phyloP scores from a whole-genome alignment of 2,329 filamentous ascomycete genomes.

The Chalaropsis thielavioides region DNA sequence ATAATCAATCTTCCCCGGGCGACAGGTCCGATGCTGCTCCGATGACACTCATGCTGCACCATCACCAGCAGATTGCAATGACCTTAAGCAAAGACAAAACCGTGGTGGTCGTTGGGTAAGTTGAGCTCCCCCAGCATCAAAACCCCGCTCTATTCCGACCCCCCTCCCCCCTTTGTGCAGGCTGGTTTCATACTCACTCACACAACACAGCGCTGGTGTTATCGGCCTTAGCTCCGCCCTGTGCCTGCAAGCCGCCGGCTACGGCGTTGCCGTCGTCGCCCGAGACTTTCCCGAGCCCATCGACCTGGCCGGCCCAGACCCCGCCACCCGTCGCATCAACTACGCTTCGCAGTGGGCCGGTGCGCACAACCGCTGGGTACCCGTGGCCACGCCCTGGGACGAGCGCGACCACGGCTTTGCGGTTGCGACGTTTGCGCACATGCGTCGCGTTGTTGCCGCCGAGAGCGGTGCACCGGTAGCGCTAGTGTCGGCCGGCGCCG shows the following conservation, averaged over 20 bases:
- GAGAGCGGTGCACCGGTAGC: constrained; percentile 20
- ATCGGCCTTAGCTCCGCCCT: constrained; percentile 37
- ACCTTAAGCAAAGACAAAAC: not conserved
- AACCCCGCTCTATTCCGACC: not conserved
- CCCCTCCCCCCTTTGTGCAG: not conserved
- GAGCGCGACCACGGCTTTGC: constrained; percentile 32
- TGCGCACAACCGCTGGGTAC: constrained; percentile 40
- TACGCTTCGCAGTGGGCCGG: constrained; percentile 45
- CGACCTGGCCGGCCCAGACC: constrained; percentile 30
- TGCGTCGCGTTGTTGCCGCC: constrained; percentile 25
- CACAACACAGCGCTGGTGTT: constrained; percentile 33
- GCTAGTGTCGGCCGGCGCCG: constrained; percentile 24
- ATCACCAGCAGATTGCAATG: not conserved
- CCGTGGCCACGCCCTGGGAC: constrained; percentile 24
- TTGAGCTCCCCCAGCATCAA: not conserved
- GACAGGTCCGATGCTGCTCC: not conserved
- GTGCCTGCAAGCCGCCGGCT: constrained; percentile 29
- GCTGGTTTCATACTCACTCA: not conserved
- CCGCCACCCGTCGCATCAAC: constrained; percentile 28
- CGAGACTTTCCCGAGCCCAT: constrained; percentile 34
- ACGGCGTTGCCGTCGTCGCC: constrained; percentile 31
- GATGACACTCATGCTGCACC: not conserved
- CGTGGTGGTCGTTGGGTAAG: not conserved
- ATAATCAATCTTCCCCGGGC: not conserved
- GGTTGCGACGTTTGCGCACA: constrained; percentile 30